Evolutionary conservation across 495 filamentous ascomycete genomes (phyloP).

Genomic region (Penicillium chermesinum): DNA sequence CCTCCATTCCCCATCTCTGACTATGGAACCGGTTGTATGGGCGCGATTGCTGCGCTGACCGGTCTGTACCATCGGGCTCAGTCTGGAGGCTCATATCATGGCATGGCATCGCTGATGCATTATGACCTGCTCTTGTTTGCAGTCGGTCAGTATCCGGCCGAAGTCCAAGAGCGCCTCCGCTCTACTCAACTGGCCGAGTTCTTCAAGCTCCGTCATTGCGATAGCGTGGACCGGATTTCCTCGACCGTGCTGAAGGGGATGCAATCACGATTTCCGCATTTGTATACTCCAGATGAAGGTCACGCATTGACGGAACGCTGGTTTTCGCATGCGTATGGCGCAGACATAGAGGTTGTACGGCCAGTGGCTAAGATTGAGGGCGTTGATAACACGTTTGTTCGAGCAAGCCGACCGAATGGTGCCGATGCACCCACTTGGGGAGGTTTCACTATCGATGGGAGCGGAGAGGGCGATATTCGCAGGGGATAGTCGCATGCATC

Average conservation of each 20-base stretch:
- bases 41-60: slow-evolving; percentile 57
- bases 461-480: slow-evolving; percentile 22
- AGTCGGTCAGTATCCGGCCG: slow-evolving; percentile 54
- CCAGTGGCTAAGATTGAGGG: slow-evolving; percentile 35
- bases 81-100: slow-evolving; percentile 59
- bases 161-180: slow-evolving; percentile 53
- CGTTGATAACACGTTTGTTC: slow-evolving; percentile 37
- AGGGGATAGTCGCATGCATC: slow-evolving; percentile 10
- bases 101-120: slow-evolving; percentile 58
- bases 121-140: slow-evolving; percentile 65
- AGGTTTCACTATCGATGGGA: slow-evolving; percentile 22
- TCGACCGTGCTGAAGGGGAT: slow-evolving; percentile 59
- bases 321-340: slow-evolving; percentile 35
- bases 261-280: slow-evolving; percentile 42
- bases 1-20: slow-evolving; percentile 79
- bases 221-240: slow-evolving; percentile 69
- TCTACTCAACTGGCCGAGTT: slow-evolving; percentile 52
- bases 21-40: slow-evolving; percentile 69
- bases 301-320: slow-evolving; percentile 35
- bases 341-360: slow-evolving; percentile 38
- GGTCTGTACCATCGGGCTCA: slow-evolving; percentile 59
- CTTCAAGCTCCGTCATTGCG: slow-evolving; percentile 60
- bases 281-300: slow-evolving; percentile 23
- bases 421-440: slow-evolving; percentile 32
- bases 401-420: slow-evolving; percentile 41